Base-by-base conservation (phyloP, 176 grass and related monocot genomes). In the Rhynchospora breviuscula region DNA sequence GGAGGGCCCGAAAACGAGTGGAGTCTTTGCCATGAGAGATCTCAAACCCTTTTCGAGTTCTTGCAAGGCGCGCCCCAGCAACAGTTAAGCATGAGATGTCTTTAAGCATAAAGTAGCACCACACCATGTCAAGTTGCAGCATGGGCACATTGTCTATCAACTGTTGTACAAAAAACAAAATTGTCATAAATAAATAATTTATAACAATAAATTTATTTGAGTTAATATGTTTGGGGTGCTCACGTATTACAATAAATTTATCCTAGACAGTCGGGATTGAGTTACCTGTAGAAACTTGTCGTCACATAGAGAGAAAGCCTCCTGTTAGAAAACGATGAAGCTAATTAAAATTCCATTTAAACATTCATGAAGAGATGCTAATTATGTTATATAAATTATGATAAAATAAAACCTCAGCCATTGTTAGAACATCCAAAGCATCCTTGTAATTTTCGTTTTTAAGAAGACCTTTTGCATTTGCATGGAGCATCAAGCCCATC, bases 51-150 rank as follows among this genome's bases (percentile, higher is more conserved):
- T 87, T 60, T 26, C 96, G 85, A 40, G 89, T 89, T 61, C 88
- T 99, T 52, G 82, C 81, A 46, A 99, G 83, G 68, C 89, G 89
- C 74, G 19, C 31, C 74, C 96, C 91, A 65, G 93, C 91, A 10
- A 91, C 86, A 85, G 92, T 84, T 83, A 99, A 75, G 26, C 88
- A 52, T 13, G 96, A 99, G 59, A 99, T 81, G 54, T 95, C 93
- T 80, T 78, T 85, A 89, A 95, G 92, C 89, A 91, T 87, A 82
- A 99, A 99, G 65, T 99, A 93, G 53, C 96, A 99, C 96, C 96
- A 99, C 8, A 99, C 93, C 85, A 87, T 95, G 91, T 99, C 93
- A 57, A 99, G 81, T 87, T 99, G 91, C 88, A 99, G 96, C 85
- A 99, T 91, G 9, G 96, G 93, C 59, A 93, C 80, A 81, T 99